These are phyloP conservation scores for Metschnikowia lachancei DNA, from an alignment of 805 yeast species.

Conservation along the genomic window DNA sequence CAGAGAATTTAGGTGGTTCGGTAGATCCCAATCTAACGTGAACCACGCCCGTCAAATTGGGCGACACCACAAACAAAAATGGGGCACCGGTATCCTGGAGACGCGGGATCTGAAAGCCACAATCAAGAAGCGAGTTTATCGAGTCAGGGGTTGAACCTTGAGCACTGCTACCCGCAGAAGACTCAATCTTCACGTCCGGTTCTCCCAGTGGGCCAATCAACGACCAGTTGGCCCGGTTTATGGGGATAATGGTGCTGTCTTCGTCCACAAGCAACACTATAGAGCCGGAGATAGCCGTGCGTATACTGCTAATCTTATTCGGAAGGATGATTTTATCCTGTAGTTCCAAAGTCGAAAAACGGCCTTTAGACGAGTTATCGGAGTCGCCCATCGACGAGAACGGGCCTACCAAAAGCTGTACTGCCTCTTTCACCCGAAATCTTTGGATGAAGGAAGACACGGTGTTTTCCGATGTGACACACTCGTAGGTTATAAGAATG, in stretches of 20 bases:
- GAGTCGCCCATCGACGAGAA: slow-evolving; percentile 30
- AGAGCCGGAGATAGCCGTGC: slow-evolving; percentile 39
- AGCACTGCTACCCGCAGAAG: not conserved
- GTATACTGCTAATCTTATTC: slow-evolving; percentile 29
- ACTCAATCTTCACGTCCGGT: slow-evolving; percentile 1
- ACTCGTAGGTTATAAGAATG: slow-evolving; percentile 42
- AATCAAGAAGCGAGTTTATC: slow-evolving; percentile 47
- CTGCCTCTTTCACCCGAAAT: slow-evolving; percentile 26
- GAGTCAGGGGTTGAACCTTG: slow-evolving; percentile 23
- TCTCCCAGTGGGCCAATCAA: slow-evolving; percentile 11
- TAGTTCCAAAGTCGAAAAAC: slow-evolving; percentile 17
- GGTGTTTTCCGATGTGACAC: slow-evolving; percentile 16
- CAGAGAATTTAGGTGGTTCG: slow-evolving; percentile 4
- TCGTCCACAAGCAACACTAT: slow-evolving; percentile 39
- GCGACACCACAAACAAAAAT: slow-evolving; percentile 44
- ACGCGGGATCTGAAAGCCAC: slow-evolving; percentile 51
- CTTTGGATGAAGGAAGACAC: slow-evolving; percentile 26
- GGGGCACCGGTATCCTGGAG: slow-evolving; percentile 22
- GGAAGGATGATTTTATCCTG: slow-evolving; percentile 30
- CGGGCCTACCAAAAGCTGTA: slow-evolving; percentile 26
- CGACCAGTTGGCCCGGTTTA: slow-evolving; percentile 38
- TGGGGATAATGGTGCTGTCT: slow-evolving; percentile 45
- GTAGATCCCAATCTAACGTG: slow-evolving; percentile 20
- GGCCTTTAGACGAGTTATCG: slow-evolving; percentile 14
- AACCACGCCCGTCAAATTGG: slow-evolving; percentile 46